Percentiles rank a stretch among this genome's conserved stretches.
Conservation (phyloP, 768 basidiomycete genomes). For the Paxillus involutus region DNA sequence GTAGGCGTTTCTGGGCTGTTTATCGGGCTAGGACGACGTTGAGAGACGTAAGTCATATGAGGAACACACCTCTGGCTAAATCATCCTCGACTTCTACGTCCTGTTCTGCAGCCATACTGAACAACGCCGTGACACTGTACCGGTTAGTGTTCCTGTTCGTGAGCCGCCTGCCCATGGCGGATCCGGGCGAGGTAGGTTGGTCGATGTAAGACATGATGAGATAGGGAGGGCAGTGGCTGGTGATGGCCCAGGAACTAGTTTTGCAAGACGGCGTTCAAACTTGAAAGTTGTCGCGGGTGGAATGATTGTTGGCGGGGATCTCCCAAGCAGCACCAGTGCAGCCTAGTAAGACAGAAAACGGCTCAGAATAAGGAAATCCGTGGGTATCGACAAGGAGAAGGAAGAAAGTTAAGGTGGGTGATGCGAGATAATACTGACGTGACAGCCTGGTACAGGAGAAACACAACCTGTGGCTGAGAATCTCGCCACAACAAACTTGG, state of each 20-base stretch:
- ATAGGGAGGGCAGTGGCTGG: not conserved
- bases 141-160: constrained; percentile 95
- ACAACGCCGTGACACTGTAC: constrained; percentile 93
- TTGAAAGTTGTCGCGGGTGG: constrained; percentile 1
- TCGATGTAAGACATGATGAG: constrained; percentile 60
- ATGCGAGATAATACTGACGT: constrained; percentile 1
- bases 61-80: constrained; percentile 77
- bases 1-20: constrained; percentile 91
- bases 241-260: constrained; percentile 1
- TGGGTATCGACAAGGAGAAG: constrained; percentile 39
- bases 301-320: constrained; percentile 4
- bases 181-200: constrained; percentile 59
- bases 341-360: constrained; percentile 18
- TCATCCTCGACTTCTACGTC: constrained; percentile 98
- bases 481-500: not conserved
- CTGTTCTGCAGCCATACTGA: constrained; percentile 98
- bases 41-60: not conserved
- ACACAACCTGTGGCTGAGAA: constrained; percentile 12
- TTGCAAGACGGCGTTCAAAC: constrained; percentile 4
- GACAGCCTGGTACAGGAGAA: not conserved
- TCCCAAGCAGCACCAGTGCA: constrained; percentile 44
- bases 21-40: not conserved
- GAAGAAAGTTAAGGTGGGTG: constrained; percentile 2
- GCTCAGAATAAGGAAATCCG: constrained; percentile 15
- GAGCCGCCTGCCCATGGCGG: constrained; percentile 69